These are phyloP conservation scores for Calocera cornea DNA, from an alignment of 768 basidiomycete species.

Conservation along the genomic window DNA sequence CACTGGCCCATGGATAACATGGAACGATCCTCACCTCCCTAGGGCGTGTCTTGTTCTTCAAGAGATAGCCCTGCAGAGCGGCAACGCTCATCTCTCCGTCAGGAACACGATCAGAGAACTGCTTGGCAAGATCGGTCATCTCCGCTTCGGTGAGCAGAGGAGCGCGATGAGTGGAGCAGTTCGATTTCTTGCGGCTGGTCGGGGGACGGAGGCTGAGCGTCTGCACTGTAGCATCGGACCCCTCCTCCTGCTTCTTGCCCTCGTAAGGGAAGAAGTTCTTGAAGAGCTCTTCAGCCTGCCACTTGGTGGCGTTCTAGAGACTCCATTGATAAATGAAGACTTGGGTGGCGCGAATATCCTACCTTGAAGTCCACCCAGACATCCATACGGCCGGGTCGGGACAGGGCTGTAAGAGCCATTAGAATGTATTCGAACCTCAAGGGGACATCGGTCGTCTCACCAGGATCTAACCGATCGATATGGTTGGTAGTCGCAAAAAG, in stretches of 20 bases:
- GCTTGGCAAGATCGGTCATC: constrained; percentile 62
- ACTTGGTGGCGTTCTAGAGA: constrained; percentile 58
- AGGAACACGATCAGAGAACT: constrained; percentile 69
- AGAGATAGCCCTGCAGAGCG: constrained; percentile 67
- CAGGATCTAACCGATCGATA: constrained; percentile 67
- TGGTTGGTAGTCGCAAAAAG: constrained; percentile 90
- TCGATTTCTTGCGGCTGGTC: constrained; percentile 34
- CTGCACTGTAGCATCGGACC: not conserved
- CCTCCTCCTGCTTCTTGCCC: not conserved
- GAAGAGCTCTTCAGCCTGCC: constrained; percentile 88
- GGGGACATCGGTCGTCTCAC: not conserved
- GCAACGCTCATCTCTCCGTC: constrained; percentile 83
- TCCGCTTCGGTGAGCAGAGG: constrained; percentile 64
- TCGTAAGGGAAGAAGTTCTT: constrained; percentile 79
- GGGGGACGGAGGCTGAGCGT: not conserved
- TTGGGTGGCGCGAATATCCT: no score
- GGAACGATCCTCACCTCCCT: constrained; percentile 30
- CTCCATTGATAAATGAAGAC: not conserved
- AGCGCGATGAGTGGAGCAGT: constrained; percentile 33
- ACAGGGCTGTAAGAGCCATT: constrained; percentile 34
- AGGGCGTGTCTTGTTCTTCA: constrained; percentile 69
- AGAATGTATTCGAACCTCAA: not conserved
- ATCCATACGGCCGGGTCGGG: constrained; percentile 81
- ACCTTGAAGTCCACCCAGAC: constrained; percentile 42
- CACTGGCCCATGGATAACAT: not conserved